Evolutionary conservation across 1,284 basidiomycete species (phyloP), one percentile per base, ranked within the genome.

Genomic region (Xerocomus amazonicus): DNA sequence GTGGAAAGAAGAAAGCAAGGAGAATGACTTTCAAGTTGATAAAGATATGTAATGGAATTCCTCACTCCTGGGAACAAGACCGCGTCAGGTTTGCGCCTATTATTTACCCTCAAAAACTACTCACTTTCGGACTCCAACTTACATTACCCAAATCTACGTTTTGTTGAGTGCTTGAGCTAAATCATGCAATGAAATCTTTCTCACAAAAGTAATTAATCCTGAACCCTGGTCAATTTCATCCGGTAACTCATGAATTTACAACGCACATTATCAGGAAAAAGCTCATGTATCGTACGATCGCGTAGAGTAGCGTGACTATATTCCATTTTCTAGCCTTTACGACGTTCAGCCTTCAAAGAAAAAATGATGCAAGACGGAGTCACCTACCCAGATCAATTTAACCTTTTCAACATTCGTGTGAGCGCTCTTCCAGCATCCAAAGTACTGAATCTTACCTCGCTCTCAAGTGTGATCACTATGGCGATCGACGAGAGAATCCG

Each of bases 261-360:
- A 59, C 59, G 3, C 29, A 59, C 58, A 51, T 5, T n/a, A 51
- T 16, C 10, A 59, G 3, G 40, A 51, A 45, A 36, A 60, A 52
- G 12, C 55, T 50, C 9, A 62, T 9, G 36, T 62, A 59, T 44
- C 59, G 59, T 35, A 60, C 50, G 26, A 58, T 50, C n/a, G 42
- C 52, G 17, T 62, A 59, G 4, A 59, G 49, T 1, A 60, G 26
- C 0, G 57, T 60, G 37, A 60, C 43, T 1, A 44, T 31, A 36
- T 47, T 62, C 58, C 59, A 59, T 39, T 51, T n/a, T 31, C 33
- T 45, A 23, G 45, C 35, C 58, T 59, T 47, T n/a, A 36, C 17
- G 29, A 17, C 6, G 19, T 8, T 50, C 28, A 52, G 34, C 32
- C 17, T 23, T 23, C 19, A 23, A 9, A 26, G 32, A 17, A 9